Percentiles rank a stretch among this genome's conserved stretches.
These are phyloP conservation scores for Trichomonascaceae sp. DNA, from an alignment of 1,139 yeast species.

Conservation along the genomic window DNA sequence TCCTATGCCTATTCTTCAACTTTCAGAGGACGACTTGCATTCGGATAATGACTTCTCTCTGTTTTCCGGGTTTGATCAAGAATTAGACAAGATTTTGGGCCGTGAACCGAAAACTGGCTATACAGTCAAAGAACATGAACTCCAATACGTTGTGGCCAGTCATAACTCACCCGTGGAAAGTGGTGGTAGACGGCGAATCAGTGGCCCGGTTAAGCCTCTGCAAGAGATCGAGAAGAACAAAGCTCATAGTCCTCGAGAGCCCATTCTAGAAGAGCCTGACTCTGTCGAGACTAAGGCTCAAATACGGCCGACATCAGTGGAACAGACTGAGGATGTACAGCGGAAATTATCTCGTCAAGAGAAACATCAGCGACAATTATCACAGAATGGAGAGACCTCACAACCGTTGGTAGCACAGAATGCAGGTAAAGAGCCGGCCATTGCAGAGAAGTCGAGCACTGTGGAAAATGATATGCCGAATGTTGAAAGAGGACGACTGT, in stretches of 20 bases:
- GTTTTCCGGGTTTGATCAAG: conserved; percentile 31
- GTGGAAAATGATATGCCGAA: conserved; percentile 22
- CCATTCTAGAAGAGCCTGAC: conserved; percentile 9
- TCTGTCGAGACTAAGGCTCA: not conserved
- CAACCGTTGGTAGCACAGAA: not conserved
- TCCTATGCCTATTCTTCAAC: conserved; percentile 23
- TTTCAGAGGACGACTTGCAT: conserved; percentile 32
- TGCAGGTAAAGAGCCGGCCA: not conserved
- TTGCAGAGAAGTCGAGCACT: not conserved
- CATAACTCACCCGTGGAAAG: conserved; percentile 14
- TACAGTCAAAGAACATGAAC: conserved; percentile 29
- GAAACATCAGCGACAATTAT: not conserved
- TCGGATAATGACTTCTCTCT: conserved; percentile 34
- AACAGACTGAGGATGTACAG: not conserved
- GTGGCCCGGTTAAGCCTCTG: conserved; percentile 24
- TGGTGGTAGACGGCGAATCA: conserved; percentile 13
- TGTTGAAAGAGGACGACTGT: conserved; percentile 66
- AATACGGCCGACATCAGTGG: not conserved
- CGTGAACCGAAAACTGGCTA: conserved; percentile 30
- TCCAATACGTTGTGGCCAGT: conserved; percentile 29
- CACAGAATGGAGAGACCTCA: not conserved
- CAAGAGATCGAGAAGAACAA: conserved; percentile 1
- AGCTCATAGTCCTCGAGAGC: not conserved
- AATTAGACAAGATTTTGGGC: conserved; percentile 34
- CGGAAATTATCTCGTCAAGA: not conserved